Conservation (phyloP, 306 rosid genomes). For the Lathyrus oleraceus region DNA sequence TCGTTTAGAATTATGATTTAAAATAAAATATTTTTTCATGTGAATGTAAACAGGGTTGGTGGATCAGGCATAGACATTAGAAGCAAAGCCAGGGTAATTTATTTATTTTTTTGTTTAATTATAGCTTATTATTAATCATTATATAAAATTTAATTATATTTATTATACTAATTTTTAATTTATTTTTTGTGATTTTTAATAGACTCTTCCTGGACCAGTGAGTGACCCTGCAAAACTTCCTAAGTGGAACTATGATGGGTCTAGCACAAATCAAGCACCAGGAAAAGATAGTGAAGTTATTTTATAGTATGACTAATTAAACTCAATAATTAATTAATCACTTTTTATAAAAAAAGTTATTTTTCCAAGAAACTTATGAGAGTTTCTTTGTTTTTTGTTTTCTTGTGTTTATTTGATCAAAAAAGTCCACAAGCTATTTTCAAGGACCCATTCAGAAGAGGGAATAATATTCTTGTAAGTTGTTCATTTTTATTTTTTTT, state of each 20-base stretch:
- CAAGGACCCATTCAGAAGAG: conserved; percentile 69
- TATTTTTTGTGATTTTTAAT: neutral
- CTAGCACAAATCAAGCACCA: conserved; percentile 74
- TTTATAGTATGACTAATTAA: conserved; percentile 47
- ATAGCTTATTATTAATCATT: neutral
- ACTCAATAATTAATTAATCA: neutral
- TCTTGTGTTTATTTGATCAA: conserved; percentile 9
- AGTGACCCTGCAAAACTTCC: conserved; percentile 67
- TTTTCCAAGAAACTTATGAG: conserved; percentile 9
- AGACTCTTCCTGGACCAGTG: conserved; percentile 64
- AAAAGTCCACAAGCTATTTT: conserved; percentile 67
- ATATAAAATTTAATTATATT: neutral
- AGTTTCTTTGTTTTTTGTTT: neutral
- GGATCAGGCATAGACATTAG: conserved; percentile 73
- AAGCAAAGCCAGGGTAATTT: conserved; percentile 68
- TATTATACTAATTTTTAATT: neutral
- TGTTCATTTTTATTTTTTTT: neutral
- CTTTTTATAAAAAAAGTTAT: neutral
- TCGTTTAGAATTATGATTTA: conserved; percentile 15
- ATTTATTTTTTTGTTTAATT: neutral
- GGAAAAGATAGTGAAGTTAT: conserved; percentile 76
- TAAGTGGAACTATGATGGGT: conserved; percentile 42
- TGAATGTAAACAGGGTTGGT: conserved; percentile 54
- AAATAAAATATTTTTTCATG: neutral
- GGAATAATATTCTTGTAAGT: conserved; percentile 64